These are phyloP conservation scores for Lycium barbarum DNA, from an alignment of 257 asterid genomes.

Conservation along the genomic window DNA sequence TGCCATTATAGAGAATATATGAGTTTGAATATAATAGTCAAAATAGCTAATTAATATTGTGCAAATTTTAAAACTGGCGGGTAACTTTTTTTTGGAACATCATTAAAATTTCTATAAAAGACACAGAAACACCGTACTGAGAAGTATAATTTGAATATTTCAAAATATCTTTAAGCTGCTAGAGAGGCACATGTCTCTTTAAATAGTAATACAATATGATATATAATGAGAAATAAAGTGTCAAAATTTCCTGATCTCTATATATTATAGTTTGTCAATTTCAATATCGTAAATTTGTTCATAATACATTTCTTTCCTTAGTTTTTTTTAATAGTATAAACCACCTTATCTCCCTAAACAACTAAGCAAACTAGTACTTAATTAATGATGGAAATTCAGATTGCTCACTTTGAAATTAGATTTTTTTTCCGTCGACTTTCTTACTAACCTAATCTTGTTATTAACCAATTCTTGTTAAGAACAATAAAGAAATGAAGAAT, in stretches of 20 bases:
- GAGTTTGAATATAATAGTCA: too few relatives aligned
- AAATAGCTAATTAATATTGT: too few relatives aligned
- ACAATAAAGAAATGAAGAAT: not conserved
- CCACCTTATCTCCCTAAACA: not conserved
- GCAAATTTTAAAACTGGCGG: too few relatives aligned
- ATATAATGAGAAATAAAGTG: not conserved
- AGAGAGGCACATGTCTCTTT: not conserved
- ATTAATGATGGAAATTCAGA: not conserved
- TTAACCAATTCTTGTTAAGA: not conserved
- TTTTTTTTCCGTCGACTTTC: not conserved
- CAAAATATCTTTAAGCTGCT: not conserved
- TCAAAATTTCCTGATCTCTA: not conserved
- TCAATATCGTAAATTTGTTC: not conserved
- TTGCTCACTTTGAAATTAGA: not conserved
- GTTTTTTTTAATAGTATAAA: not conserved
- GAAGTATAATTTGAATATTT: not conserved
- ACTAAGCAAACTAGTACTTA: not conserved
- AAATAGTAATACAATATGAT: not conserved
- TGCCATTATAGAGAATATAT: too few relatives aligned
- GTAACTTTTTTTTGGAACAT: too few relatives aligned
- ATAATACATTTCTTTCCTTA: not conserved
- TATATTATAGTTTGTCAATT: not conserved
- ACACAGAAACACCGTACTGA: too few relatives aligned
- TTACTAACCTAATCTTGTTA: not conserved
- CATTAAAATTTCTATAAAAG: not conserved